Base-by-base conservation (phyloP, 2,329 filamentous ascomycete species). In the Pseudogymnoascus sp. region DNA sequence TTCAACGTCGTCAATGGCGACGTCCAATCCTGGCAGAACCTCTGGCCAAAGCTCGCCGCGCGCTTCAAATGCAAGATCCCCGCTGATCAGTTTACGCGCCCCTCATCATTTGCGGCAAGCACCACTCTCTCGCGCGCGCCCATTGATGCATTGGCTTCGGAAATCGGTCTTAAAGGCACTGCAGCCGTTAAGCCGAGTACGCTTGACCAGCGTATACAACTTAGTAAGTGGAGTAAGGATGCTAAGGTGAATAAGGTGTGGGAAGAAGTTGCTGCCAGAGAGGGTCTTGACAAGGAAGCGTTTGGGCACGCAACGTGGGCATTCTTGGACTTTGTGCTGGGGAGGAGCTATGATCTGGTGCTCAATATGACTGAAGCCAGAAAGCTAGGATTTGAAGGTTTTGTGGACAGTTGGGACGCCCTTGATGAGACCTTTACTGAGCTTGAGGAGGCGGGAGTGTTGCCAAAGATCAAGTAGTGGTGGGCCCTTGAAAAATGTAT, bases 321-420 rank as follows among this genome's bases (percentile, higher is more conserved):
- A 1, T 78, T 77, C 60, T 64, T 76, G 59, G 74, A 72, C 6
- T 77, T 78, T 65, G 73, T 75, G 2, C 66, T 80, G 22, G 76
- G 77, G 0, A 66, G 77, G 36, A 69, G 73, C 38, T 76, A 71
- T 63, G 67, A 72, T 63, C 37, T 75, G 2, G 72, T 74, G 2
- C 67, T 74, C 54, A 73, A 69, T 60, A 78, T 79, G 74, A 78
- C 70, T 57, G 80, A 79, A 67, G 78, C 78, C 4, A 70, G 78
- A 59, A 74, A 73, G 63, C 67, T 72, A 22, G 78, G 78, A 0
- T 81, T 74, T 74, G 74, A 68, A 1, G 77, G 75, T 0, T 77
- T 71, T 60, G 61, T 63, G n/a, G 74, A 71, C 68, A 71, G 72
- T 1, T 78, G 73, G 70, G 74, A 75, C 14, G 70, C 70, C 11